Evolutionary conservation across 257 asterid genomes (phyloP).

Genomic region (Cinchona pubescens): DNA sequence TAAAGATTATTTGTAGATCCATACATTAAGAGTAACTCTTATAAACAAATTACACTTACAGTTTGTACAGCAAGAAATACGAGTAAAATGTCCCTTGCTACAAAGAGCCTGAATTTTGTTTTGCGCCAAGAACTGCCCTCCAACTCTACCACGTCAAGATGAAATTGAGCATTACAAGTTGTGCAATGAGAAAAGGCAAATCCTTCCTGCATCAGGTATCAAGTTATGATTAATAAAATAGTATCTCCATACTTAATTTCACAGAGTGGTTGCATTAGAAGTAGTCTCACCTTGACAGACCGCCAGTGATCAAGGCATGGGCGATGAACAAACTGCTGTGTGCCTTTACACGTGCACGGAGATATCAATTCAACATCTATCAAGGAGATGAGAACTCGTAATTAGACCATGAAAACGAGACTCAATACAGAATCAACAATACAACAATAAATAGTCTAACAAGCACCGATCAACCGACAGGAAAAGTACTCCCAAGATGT

Average conservation of each 20-base stretch:
- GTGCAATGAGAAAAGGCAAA: constrained; percentile 65
- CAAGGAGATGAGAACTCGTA: background rate
- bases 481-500: no score
- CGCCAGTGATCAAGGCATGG: constrained; percentile 66
- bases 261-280: background rate
- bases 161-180: constrained; percentile 59
- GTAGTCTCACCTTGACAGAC: constrained; percentile 44
- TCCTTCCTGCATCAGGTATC: constrained; percentile 43
- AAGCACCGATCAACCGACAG: background rate
- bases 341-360: constrained; percentile 64
- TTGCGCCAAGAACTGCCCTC: constrained; percentile 48
- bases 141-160: constrained; percentile 39
- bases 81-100: constrained; percentile 53
- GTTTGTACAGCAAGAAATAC: constrained; percentile 53
- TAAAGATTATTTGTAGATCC: background rate
- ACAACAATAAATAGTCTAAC: background rate
- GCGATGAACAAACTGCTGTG: constrained; percentile 61
- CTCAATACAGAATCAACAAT: background rate
- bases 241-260: background rate
- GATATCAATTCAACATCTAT: constrained; percentile 49
- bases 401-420: background rate
- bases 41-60: constrained; percentile 28
- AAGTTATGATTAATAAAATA: constrained; percentile 2
- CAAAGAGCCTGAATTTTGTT: constrained; percentile 50
- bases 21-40: background rate